Evolutionary conservation across 352 stramenopile genomes (phyloP).

Genomic region (Halophytophthora batemanensis): DNA sequence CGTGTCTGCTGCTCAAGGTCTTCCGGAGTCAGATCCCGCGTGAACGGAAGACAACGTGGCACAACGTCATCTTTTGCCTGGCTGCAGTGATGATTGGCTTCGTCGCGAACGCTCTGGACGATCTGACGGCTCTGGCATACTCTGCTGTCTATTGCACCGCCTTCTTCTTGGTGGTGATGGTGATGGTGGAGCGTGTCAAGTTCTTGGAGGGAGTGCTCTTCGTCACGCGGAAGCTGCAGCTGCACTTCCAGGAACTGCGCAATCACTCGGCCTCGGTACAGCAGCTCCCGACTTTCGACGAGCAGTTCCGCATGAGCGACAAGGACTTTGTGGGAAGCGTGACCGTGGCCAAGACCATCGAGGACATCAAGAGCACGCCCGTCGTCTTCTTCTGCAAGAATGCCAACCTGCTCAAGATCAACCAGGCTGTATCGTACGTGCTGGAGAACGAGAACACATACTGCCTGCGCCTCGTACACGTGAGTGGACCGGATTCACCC

Average conservation of each 20-base stretch:
- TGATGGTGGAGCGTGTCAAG: constrained; percentile 66
- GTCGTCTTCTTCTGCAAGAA: constrained; percentile 91
- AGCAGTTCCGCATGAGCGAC: constrained; percentile 22
- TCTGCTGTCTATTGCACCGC: constrained; percentile 61
- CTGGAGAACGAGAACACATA: constrained; percentile 87
- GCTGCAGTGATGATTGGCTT: constrained; percentile 45
- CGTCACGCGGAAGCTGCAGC: constrained; percentile 36
- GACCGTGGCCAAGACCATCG: constrained; percentile 67
- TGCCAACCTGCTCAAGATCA: constrained; percentile 86
- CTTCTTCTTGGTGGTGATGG: constrained; percentile 40
- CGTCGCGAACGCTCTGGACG: constrained; percentile 47
- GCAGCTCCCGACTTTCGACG: constrained; percentile 17
- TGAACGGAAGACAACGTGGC: constrained; percentile 61
- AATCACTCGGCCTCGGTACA: neutral
- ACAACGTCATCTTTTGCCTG: constrained; percentile 46
- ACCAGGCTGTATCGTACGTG: constrained; percentile 91
- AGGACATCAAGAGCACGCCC: constrained; percentile 72
- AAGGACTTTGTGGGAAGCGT: constrained; percentile 46
- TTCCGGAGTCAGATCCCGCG: constrained; percentile 75
- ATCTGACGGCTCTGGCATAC: constrained; percentile 38
- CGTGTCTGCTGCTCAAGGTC: constrained; percentile 86
- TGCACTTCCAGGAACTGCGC: constrained; percentile 16
- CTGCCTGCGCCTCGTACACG: constrained; percentile 84
- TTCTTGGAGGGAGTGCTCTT: constrained; percentile 49
- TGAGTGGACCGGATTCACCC: constrained; percentile 25